These are phyloP conservation scores for Mucuna pruriens DNA, from an alignment of 306 rosid genomes.

Conservation along the genomic window DNA sequence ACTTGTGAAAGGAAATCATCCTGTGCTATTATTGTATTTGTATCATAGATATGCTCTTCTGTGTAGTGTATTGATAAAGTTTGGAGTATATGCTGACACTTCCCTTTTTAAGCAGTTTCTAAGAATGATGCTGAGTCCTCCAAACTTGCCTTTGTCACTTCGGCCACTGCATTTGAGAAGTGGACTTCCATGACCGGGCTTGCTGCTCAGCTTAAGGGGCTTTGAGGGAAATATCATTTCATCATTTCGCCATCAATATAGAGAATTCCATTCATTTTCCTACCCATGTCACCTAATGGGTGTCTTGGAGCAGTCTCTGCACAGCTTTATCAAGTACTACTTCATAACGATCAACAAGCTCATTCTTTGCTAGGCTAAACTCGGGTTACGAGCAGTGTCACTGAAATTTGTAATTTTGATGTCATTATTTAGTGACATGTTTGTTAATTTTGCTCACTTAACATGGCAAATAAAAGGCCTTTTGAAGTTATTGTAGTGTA, in stretches of 20 bases:
- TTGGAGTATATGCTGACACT: background rate
- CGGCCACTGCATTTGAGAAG: slow-evolving; percentile 82
- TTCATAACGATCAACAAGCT: slow-evolving; percentile 19
- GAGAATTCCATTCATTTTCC: slow-evolving; percentile 31
- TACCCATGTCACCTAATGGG: slow-evolving; percentile 1
- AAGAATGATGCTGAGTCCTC: slow-evolving; percentile 81
- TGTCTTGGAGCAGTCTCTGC: slow-evolving; percentile 21
- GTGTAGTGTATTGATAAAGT: background rate
- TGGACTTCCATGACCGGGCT: slow-evolving; percentile 83
- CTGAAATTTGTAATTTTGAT: slow-evolving; percentile 41
- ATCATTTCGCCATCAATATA: background rate
- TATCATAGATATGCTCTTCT: background rate
- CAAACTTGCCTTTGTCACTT: slow-evolving; percentile 80
- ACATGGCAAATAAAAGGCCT: background rate
- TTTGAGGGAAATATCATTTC: slow-evolving; percentile 40
- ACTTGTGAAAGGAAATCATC: background rate
- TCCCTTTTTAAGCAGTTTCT: slow-evolving; percentile 57
- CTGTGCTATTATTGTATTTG: background rate
- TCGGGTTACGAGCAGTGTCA: background rate
- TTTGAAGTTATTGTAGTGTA: background rate
- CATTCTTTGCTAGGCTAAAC: slow-evolving; percentile 20
- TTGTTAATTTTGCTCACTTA: slow-evolving; percentile 14
- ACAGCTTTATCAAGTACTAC: background rate
- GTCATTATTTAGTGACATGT: slow-evolving; percentile 31
- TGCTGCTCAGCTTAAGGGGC: slow-evolving; percentile 72